Base-by-base conservation (phyloP, 768 basidiomycete species). In the Leccinum longicurvipes region DNA sequence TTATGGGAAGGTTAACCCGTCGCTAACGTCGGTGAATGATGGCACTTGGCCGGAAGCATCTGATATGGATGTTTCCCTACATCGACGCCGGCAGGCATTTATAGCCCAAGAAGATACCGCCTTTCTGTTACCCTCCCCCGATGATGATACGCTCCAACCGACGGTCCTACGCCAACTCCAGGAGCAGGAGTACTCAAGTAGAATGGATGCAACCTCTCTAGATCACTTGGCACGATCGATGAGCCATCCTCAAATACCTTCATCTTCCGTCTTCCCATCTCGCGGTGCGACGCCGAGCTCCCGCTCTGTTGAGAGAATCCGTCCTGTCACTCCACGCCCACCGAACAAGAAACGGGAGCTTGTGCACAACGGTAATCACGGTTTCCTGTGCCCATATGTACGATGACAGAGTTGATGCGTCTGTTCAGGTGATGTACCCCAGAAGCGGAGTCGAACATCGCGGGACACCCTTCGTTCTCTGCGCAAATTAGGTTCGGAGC, bases 401-500 rank as follows among this genome's bases (percentile, higher is more conserved):
- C 23, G 23, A 32, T 44, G 6, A 41, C n/a, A 6, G 36, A 11
- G 9, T 12, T 68, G 36, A 70, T 50, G 9, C 24, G 17, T 55
- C 4, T 28, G 12, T 41, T 32, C 47, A 72, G 66, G 57, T 27
- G 32, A 56, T 54, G 34, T 51, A 44, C 51, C 62, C 56, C 55
- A 54, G 54, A 64, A 73, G 60, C 63, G 67, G 60, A 53, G 54
- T 55, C 47, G 65, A 54, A 57, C 55, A 25, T 51, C 61, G 17
- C 50, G 60, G 28, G 36, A 28, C 24, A 50, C 23, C 14, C 60
- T 67, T 51, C 54, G 47, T 23, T 51, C 39, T 31, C 21, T 53
- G 29, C 67, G 56, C 50, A 60, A 53, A n/a, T 50, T 62, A 3
- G 63, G 56, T 39, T 74, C 73, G 3, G 73, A 73, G 44, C 70